Base-by-base conservation (phyloP, 805 yeast species). In the Nakazawaea molendinolei region DNA sequence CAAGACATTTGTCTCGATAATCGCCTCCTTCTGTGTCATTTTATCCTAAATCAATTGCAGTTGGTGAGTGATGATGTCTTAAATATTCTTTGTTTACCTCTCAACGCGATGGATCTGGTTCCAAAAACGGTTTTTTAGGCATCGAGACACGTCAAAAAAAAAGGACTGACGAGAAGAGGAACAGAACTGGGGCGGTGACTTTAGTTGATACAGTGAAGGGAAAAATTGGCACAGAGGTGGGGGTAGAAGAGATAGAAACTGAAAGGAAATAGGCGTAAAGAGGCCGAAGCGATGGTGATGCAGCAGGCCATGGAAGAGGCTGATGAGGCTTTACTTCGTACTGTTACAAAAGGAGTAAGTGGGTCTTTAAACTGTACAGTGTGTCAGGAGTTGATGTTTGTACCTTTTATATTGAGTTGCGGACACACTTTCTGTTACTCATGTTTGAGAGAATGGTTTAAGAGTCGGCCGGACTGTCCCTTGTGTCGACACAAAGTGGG, bases 371-470 rank as follows among this genome's bases (percentile, higher is more conserved):
- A 65, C 42, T 83, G 92, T 50, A 65, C 80, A 5, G 67, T 83
- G 8, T 83, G 92, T 49, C 76, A 79, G 23, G 90, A 82, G 35
- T 56, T 71, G 33, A 75, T 82, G 81, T 69, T 65, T 43, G 69
- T 70, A 2, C 90, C 92, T 2, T 73, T 76, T 47, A 60, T 74
- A 46, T 62, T 76, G 0, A 53, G 63, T 9, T 83, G 92, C 58
- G 90, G 90, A 2, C 92, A 83, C 51, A 71, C 81, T 21, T 81
- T 75, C 46, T 83, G 90, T 54, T 82, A 82, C 50, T 70, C 61
- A 33, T 74, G 90, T 51, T 51, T 80, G n/a, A 58, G 62, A 14
- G 64, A 67, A 17, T 82, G 92, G 90, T 69, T 80, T 31, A 60
- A 60, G 12, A 67, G 60, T 28, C 72, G 69, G 38, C 58, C 68